phyloP scores from a whole-genome alignment of 768 basidiomycete species.

The Panellus pusillus region DNA sequence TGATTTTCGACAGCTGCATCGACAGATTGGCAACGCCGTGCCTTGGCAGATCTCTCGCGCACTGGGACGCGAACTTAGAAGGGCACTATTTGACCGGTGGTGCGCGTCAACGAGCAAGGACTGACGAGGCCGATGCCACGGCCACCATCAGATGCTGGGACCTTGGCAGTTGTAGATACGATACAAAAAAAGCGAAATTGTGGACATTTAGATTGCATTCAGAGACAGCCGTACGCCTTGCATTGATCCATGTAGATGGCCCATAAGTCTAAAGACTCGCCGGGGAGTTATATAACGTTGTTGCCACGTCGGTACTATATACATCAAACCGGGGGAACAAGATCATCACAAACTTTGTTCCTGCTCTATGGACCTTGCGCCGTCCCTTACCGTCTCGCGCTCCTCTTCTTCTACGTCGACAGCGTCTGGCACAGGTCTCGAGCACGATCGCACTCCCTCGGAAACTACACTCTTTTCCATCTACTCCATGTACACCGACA shows the following conservation, averaged over 20 bases:
- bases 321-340: background rate
- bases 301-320: no score
- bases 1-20: constrained; percentile 56
- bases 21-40: constrained; percentile 82
- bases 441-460: constrained; percentile 56
- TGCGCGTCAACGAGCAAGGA: no score
- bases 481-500: constrained; percentile 75
- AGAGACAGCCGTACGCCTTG: no score
- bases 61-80: constrained; percentile 61
- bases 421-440: constrained; percentile 35
- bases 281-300: background rate
- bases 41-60: constrained; percentile 65
- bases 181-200: no score
- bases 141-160: no score
- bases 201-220: no score
- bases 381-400: constrained; percentile 28
- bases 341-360: background rate
- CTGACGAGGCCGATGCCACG: no score
- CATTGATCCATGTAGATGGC: no score
- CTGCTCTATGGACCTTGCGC: constrained; percentile 30
- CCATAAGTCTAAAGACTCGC: background rate
- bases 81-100: constrained; percentile 56
- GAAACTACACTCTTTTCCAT: constrained; percentile 81
- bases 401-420: constrained; percentile 32
- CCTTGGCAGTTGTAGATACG: no score